Base-by-base conservation (phyloP, 2,329 filamentous ascomycete species). In the Neofusicoccum sp. region DNA sequence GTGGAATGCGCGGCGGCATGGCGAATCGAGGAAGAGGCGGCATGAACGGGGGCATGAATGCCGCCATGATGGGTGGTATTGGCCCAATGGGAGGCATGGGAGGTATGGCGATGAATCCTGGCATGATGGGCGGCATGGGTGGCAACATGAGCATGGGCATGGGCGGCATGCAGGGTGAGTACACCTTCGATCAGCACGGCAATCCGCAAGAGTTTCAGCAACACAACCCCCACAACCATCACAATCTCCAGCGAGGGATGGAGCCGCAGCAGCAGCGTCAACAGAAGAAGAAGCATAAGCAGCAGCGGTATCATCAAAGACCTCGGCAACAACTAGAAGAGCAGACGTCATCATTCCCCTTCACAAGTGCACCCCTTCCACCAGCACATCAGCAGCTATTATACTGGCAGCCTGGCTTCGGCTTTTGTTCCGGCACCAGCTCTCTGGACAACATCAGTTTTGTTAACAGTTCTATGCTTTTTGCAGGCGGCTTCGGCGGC, bases 401-500 rank as follows among this genome's bases (percentile, higher is more conserved):
- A 16, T 31, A 58, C 41, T 36, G 39, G 41, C 54, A 14, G 31
- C 31, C 54, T 45, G 41, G 54, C 12, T 34, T 45, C 29, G 31
- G 54, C 11, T 44, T 58, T 11, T 8, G 33, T 6, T 33, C 39
- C 4, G 41, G 41, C 16, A 33, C 12, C n/a, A n/a, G 28, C 7
- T 4, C 34, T 34, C 41, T 6, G 12, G 28, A 4, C 41, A 45
- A 28, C 41, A 36, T n/a, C 8, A 36, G 29, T 45, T 22, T 58
- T 58, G 16, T 58, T 58, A 45, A 58, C 54, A 58, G 4, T 22
- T 58, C 39, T 34, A 7, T 58, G 41, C 6, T 56, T 56, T 56
- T 37, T 36, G 64, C 67, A 43, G 80, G 77, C 50, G 87, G 85
- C 47, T 92, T 92, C 76, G 86, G 87, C 78, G 86, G 83, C 65